Base-by-base conservation (phyloP, 177 flowering plant species). In the Vitis hybrid region DNA sequence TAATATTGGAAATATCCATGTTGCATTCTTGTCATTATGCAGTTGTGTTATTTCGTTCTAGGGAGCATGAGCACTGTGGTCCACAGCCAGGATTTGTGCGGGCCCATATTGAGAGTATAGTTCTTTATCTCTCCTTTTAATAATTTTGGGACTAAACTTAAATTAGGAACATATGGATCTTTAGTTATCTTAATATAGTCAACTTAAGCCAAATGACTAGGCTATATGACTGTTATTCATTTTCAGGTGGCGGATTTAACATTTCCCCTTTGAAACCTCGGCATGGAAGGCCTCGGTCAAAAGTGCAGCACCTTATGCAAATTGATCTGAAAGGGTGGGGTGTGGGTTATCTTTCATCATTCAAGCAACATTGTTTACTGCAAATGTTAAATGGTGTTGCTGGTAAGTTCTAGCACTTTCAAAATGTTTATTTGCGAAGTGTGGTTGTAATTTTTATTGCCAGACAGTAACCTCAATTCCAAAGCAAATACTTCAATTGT, bases 231-330 rank as follows among this genome's bases (percentile, higher is more conserved):
- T 19, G 2, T 2, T 31, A 5, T 50, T 20, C 45, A 5, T 49
- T 77, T 53, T 61, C 81, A 87, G 91, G 91, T 80, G 91, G 91
- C 58, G 91, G 91, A 31, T 87, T 74, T 69, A 86, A 81, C 68
- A 87, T 87, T 65, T 86, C 89, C 52, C 87, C 91, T 20, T 58
- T 87, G 60, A 87, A 86, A 75, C 69, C 89, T 66, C 82, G 81
- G 67, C 77, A 83, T 77, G 89, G 91, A 59, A 80, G 79, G 69
- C 86, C 91, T 55, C 75, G 91, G 62, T 71, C 89, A 31, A 84
- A 83, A 75, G 91, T 87, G n/a, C 91, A 87, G 71, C 89, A 86
- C 77, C 91, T 87, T 70, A 86, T 87, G 91, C 91, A 87, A 77
- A 86, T 87, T 74, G 91, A 87, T 78, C 75, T 87, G 70, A 87